Evolutionary conservation across 257 asterid genomes (phyloP).

Genomic region (Hygrophila difformis): DNA sequence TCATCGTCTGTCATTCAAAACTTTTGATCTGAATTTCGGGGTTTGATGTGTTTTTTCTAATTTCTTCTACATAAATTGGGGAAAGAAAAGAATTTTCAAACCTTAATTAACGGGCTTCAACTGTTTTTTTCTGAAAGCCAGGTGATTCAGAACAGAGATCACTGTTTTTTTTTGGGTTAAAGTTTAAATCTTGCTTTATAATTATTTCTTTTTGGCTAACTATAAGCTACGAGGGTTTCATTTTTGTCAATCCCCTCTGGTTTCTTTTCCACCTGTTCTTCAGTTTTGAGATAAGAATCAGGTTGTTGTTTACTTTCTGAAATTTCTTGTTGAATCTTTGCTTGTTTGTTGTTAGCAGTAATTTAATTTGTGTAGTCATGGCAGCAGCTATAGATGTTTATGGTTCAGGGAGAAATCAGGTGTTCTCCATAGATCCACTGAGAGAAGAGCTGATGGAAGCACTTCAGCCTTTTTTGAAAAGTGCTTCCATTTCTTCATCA

Average conservation of each 20-base stretch:
- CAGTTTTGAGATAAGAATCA: constrained; percentile 32
- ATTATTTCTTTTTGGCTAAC: too few species aligned
- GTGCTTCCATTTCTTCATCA: constrained; percentile 36
- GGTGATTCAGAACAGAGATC: constrained; percentile 92
- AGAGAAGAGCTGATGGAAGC: constrained; percentile 82
- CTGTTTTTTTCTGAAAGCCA: constrained; percentile 59
- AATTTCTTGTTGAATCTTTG: too few species aligned
- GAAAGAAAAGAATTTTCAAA: constrained; percentile 16
- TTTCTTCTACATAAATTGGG: constrained; percentile 9
- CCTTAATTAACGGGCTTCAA: constrained; percentile 19
- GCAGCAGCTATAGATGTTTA: constrained; percentile 56
- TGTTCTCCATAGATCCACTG: constrained; percentile 49
- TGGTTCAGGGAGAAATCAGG: constrained; percentile 27
- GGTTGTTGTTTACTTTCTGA: constrained; percentile 15
- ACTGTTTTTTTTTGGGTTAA: constrained; percentile 7
- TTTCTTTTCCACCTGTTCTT: constrained; percentile 30
- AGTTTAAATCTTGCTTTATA: constrained; percentile 10
- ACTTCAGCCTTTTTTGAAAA: constrained; percentile 74
- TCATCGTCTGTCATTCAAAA: constrained; percentile 78
- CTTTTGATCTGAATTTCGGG: constrained; percentile 23
- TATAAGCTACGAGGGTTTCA: constrained; percentile 36
- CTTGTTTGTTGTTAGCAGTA: background rate
- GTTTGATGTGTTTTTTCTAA: constrained; percentile 36
- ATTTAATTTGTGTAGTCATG: constrained; percentile 23
- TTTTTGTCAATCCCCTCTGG: constrained; percentile 43